Evolutionary conservation across 495 filamentous ascomycete species (phyloP).

Genomic region (Neurospora sp.): DNA sequence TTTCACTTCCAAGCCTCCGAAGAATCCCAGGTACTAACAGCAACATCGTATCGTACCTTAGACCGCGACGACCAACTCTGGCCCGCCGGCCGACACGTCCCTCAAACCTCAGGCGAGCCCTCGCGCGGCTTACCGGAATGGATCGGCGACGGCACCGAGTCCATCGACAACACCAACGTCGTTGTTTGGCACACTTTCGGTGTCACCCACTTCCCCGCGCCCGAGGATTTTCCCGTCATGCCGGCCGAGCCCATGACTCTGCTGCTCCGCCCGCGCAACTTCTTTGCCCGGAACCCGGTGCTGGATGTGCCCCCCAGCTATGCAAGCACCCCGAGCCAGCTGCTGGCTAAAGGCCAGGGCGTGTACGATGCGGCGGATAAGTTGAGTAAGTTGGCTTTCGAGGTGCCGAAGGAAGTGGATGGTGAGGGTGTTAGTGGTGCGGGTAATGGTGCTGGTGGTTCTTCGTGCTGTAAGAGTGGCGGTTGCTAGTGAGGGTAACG

Average conservation of each 20-base stretch:
- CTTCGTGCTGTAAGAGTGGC: slow-evolving; percentile 23
- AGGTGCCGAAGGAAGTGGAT: slow-evolving; percentile 19
- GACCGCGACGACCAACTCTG: slow-evolving; percentile 76
- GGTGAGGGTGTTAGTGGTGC: slow-evolving; percentile 9
- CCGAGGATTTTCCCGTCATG: slow-evolving; percentile 95
- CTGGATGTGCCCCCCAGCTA: slow-evolving; percentile 82
- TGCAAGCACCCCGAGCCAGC: slow-evolving; percentile 60
- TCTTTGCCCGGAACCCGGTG: slow-evolving; percentile 77
- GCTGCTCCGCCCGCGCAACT: slow-evolving; percentile 74
- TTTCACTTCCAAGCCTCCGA: too few species aligned
- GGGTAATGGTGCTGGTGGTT: neutral
- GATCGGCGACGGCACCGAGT: slow-evolving; percentile 64
- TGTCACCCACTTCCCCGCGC: slow-evolving; percentile 81
- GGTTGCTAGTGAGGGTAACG: slow-evolving; percentile 55
- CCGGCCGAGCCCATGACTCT: slow-evolving; percentile 75
- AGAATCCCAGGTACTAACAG: too few species aligned
- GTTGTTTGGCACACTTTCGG: slow-evolving; percentile 98
- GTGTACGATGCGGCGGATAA: slow-evolving; percentile 37
- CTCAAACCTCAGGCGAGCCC: slow-evolving; percentile 82
- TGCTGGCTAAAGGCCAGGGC: slow-evolving; percentile 38
- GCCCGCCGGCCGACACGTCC: slow-evolving; percentile 88
- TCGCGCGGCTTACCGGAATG: slow-evolving; percentile 70
- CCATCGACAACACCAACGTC: slow-evolving; percentile 75
- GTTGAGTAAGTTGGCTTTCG: slow-evolving; percentile 37
- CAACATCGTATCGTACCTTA: too few species aligned